Percentiles rank a stretch among this genome's conserved stretches.
Evolutionary conservation across 129 eudicot species (phyloP).

Genomic region (Deinandra increscens): DNA sequence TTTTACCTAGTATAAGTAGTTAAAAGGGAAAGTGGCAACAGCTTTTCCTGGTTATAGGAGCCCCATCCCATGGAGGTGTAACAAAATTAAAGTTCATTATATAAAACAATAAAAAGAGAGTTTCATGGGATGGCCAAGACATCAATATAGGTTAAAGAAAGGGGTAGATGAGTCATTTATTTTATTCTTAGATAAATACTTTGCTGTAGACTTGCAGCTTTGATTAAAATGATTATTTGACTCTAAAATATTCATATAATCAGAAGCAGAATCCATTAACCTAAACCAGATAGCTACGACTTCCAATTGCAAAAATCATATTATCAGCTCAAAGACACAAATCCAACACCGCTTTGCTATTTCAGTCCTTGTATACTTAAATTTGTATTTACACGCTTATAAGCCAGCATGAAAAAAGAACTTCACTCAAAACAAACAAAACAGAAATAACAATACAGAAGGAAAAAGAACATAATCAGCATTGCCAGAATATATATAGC

Average conservation of each 20-base stretch:
- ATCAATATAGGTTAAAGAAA: not conserved
- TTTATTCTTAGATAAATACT: not conserved
- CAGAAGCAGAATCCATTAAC: not conserved
- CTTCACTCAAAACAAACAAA: slow-evolving; percentile 3
- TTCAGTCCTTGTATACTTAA: too few species aligned
- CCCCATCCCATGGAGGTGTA: not conserved
- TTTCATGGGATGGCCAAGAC: not conserved
- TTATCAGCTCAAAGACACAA: not conserved
- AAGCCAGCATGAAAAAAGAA: not conserved
- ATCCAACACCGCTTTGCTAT: not conserved
- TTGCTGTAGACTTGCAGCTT: not conserved
- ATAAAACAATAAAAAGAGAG: not conserved
- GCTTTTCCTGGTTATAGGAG: not conserved
- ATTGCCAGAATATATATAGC: not conserved
- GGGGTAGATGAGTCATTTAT: not conserved
- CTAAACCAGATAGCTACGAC: not conserved
- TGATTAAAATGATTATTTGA: not conserved
- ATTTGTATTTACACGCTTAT: not conserved
- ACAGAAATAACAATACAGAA: not conserved
- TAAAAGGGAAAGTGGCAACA: not conserved
- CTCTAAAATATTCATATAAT: not conserved
- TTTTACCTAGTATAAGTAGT: not conserved
- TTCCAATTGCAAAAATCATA: slow-evolving; percentile 2
- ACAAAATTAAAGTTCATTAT: not conserved
- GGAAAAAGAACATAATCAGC: not conserved